phyloP scores from a whole-genome alignment of 108 stramenopile genomes.

The Conticribra guillardii region DNA sequence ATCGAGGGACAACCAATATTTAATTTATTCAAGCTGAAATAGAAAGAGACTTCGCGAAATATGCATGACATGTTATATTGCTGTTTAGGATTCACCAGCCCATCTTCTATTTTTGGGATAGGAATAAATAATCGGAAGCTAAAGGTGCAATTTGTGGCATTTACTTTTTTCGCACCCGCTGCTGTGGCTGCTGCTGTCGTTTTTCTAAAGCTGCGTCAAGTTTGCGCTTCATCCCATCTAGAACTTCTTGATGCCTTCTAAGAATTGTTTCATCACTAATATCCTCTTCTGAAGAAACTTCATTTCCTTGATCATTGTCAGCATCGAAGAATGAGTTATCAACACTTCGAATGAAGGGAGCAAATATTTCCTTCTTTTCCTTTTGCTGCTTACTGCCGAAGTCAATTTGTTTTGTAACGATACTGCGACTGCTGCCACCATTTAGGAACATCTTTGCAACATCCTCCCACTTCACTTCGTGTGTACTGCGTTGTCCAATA shows the following conservation, averaged over 20 bases:
- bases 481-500: conserved; percentile 57
- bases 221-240: conserved; percentile 83
- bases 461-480: conserved; percentile 75
- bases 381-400: conserved; percentile 11
- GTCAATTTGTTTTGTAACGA: conserved; percentile 35
- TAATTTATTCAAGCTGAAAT: too few relatives aligned
- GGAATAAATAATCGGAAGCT: too few relatives aligned
- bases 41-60: too few relatives aligned
- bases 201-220: conserved; percentile 48
- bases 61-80: too few relatives aligned
- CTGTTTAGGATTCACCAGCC: too few relatives aligned
- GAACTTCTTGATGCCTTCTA: conserved; percentile 65
- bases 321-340: conserved; percentile 25
- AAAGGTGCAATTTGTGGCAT: too few relatives aligned
- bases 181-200: conserved; percentile 34
- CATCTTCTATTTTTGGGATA: too few relatives aligned
- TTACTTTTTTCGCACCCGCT: too few relatives aligned
- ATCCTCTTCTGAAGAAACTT: conserved; percentile 69
- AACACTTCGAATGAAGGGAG: conserved; percentile 68
- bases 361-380: conserved; percentile 66
- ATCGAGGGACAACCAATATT: too few relatives aligned
- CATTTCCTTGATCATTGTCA: conserved; percentile 27
- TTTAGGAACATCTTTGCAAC: conserved; percentile 78
- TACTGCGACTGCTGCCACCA: conserved; percentile 43
- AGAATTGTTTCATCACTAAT: conserved; percentile 77